phyloP scores from a whole-genome alignment of 1,284 basidiomycete species.

The Tylopilus microsporus region DNA sequence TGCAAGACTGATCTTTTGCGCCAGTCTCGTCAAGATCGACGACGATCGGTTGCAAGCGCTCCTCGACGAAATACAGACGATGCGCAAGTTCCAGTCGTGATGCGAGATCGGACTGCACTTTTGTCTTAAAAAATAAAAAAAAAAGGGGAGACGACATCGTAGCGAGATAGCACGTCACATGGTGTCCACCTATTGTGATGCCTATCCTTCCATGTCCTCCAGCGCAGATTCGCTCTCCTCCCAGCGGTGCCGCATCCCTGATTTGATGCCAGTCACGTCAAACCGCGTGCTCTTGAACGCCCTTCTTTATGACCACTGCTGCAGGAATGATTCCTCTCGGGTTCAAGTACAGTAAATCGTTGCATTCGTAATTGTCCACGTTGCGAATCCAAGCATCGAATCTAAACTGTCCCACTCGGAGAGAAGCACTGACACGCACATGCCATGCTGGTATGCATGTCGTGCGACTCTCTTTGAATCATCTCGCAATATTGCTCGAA shows the following conservation, averaged over 20 bases:
- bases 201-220: conserved; percentile 62
- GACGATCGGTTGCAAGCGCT: conserved; percentile 79
- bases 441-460: conserved; percentile 68
- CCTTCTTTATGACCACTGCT: conserved; percentile 59
- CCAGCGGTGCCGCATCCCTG: conserved; percentile 40
- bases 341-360: conserved; percentile 68
- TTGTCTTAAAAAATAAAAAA: not conserved
- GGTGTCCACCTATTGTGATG: not conserved
- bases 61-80: conserved; percentile 82
- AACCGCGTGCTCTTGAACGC: conserved; percentile 60
- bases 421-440: conserved; percentile 52
- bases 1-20: not conserved
- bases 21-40: conserved; percentile 79
- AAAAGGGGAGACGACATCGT: too few species aligned
- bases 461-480: conserved; percentile 36
- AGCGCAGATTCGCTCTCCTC: conserved; percentile 52
- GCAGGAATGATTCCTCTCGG: conserved; percentile 66
- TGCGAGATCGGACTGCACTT: not conserved
- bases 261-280: conserved; percentile 54
- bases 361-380: conserved; percentile 65
- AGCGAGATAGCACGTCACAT: too few species aligned
- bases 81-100: too few species aligned
- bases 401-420: conserved; percentile 34
- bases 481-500: conserved; percentile 60
- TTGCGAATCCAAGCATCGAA: conserved; percentile 73